Evolutionary conservation across 2,329 filamentous ascomycete genomes (phyloP).

Genomic region (Beauveria brongniartii): DNA sequence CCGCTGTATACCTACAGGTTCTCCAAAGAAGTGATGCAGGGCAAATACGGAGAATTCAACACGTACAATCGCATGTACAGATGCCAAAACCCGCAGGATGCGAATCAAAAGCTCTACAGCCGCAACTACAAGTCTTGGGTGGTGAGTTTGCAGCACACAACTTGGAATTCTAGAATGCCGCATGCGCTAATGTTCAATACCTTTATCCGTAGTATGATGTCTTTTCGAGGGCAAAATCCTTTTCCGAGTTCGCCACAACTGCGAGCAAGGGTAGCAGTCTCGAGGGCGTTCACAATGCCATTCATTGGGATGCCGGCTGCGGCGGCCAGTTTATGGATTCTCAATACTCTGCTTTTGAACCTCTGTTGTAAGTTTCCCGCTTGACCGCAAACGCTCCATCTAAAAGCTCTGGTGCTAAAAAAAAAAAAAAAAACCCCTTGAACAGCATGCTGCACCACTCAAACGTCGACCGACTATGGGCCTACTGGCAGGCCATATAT

Average conservation of each 20-base stretch:
- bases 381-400: no score
- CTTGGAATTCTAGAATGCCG: background rate
- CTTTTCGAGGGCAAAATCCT: constrained; percentile 29
- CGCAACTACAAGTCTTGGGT: constrained; percentile 33
- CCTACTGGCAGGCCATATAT: constrained; percentile 41
- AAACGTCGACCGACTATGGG: constrained; percentile 58
- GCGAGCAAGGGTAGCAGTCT: constrained; percentile 30
- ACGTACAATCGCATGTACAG: constrained; percentile 15
- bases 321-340: constrained; percentile 32
- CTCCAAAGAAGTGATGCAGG: constrained; percentile 29
- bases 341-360: constrained; percentile 34
- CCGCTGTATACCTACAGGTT: constrained; percentile 46
- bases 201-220: constrained; percentile 29
- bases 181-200: background rate
- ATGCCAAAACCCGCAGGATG: constrained; percentile 30
- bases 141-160: constrained; percentile 13
- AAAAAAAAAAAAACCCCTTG: fast-evolving
- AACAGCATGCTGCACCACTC: constrained; percentile 39
- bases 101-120: constrained; percentile 26
- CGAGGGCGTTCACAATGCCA: constrained; percentile 34
- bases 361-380: constrained; percentile 31
- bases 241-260: constrained; percentile 27
- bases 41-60: constrained; percentile 29
- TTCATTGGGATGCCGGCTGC: constrained; percentile 33
- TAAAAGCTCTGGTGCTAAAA: background rate